Conservation (phyloP, 148 eudicot species). For the Salicornia ramosissima region DNA sequence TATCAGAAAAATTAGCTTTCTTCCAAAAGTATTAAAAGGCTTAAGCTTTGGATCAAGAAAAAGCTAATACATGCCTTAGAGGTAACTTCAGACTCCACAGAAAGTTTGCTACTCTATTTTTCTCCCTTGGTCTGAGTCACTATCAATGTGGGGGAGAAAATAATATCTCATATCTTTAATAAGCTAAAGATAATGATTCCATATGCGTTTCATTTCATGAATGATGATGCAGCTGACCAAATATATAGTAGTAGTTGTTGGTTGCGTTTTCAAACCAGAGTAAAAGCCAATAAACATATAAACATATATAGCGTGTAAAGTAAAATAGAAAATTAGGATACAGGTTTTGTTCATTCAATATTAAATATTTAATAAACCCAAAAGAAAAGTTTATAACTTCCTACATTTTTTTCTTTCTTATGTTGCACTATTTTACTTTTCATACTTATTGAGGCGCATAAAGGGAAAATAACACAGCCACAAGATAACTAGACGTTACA, state of each 20-base stretch:
- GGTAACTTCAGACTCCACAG: not conserved
- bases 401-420: no score
- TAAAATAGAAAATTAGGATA: not conserved
- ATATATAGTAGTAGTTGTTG: not conserved
- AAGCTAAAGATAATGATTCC: not conserved
- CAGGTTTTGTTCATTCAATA: not conserved
- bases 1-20: not conserved
- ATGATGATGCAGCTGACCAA: not conserved
- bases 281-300: not conserved
- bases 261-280: not conserved
- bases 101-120: not conserved
- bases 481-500: no score
- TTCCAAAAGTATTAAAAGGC: not conserved
- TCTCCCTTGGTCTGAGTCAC: slow-evolving; percentile 2
- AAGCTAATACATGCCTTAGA: not conserved
- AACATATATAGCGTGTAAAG: not conserved
- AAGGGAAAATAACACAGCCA: no score
- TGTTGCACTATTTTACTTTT: no score
- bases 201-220: not conserved
- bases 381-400: no score
- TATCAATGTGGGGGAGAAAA: slow-evolving; percentile 10
- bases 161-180: not conserved
- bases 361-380: not conserved
- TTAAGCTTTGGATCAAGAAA: no score
- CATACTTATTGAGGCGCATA: no score